These are phyloP conservation scores for Colletotrichum godetiae DNA, from an alignment of 2,329 filamentous ascomycete species.

Conservation along the genomic window DNA sequence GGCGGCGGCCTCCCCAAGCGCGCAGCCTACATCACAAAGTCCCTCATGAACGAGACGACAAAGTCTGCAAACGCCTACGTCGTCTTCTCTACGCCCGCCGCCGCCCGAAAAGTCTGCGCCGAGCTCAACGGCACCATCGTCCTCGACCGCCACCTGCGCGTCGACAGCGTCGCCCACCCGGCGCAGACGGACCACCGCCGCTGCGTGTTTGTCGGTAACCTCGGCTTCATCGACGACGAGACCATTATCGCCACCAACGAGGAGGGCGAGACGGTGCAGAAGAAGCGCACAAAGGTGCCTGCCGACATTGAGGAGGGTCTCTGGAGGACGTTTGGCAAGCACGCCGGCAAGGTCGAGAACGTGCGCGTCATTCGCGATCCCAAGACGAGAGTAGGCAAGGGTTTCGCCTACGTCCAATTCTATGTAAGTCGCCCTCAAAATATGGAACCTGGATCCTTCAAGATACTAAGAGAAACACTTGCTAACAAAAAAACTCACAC, in stretches of 20 bases:
- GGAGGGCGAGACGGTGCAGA: conserved; percentile 74
- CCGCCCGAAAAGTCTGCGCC: conserved; percentile 80
- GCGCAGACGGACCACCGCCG: conserved; percentile 84
- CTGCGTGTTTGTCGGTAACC: conserved; percentile 95
- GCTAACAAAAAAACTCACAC: conserved; percentile 30
- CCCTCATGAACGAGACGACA: conserved; percentile 90
- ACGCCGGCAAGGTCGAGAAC: conserved; percentile 86
- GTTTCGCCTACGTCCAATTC: conserved; percentile 98
- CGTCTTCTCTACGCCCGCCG: conserved; percentile 82
- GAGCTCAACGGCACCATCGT: conserved; percentile 86
- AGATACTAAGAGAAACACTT: background rate
- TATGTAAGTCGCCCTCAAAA: conserved; percentile 59
- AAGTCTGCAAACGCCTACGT: conserved; percentile 95
- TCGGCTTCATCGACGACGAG: conserved; percentile 96
- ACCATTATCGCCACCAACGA: conserved; percentile 74
- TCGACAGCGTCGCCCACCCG: conserved; percentile 91
- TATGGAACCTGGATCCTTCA: background rate
- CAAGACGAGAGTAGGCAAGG: conserved; percentile 93
- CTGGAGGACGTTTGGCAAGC: conserved; percentile 81
- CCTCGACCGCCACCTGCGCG: conserved; percentile 87
- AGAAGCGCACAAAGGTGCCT: conserved; percentile 79
- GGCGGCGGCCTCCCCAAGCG: conserved; percentile 85
- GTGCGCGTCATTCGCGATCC: conserved; percentile 92
- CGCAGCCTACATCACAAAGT: conserved; percentile 92
- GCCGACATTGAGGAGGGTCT: conserved; percentile 93